A percentile compares a stretch with the other conserved stretches of the same genome.
Conservation (phyloP, 805 yeast genomes). For the Barnettozyma californica region DNA sequence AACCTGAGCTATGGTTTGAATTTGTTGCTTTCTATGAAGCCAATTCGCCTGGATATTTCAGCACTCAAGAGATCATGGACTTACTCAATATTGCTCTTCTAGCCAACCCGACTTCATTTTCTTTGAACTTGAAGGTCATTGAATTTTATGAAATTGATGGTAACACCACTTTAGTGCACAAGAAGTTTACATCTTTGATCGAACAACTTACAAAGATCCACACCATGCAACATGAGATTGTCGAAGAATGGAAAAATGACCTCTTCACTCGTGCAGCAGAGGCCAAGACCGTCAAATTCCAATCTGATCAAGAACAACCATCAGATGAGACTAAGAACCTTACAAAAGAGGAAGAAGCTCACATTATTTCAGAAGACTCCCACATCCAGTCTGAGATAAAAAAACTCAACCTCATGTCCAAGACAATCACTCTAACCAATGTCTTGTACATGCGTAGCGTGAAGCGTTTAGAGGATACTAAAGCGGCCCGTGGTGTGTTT, state of each 20-base stretch:
- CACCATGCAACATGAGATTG: slow-evolving; percentile 17
- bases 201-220: slow-evolving; percentile 38
- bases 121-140: slow-evolving; percentile 61
- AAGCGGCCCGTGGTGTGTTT: slow-evolving; percentile 69
- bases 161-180: slow-evolving; percentile 44
- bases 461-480: slow-evolving; percentile 61
- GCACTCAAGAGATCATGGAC: slow-evolving; percentile 29
- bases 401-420: slow-evolving; percentile 22
- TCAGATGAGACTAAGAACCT: slow-evolving; percentile 14
- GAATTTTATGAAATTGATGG: slow-evolving; percentile 62
- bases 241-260: slow-evolving; percentile 18
- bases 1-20: slow-evolving; percentile 75
- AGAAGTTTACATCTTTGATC: slow-evolving; percentile 46
- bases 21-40: slow-evolving; percentile 35
- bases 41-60: slow-evolving; percentile 10
- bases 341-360: slow-evolving; percentile 16
- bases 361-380: slow-evolving; percentile 12
- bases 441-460: slow-evolving; percentile 65
- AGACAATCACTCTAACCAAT: slow-evolving; percentile 58
- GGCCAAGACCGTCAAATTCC: neutral
- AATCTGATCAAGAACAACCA: slow-evolving; percentile 8
- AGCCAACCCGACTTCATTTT: slow-evolving; percentile 65
- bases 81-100: slow-evolving; percentile 48
- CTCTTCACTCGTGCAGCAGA: slow-evolving; percentile 7
- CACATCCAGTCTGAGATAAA: slow-evolving; percentile 13